Base-by-base conservation (phyloP, 768 basidiomycete genomes). In the Podaxis sp. region DNA sequence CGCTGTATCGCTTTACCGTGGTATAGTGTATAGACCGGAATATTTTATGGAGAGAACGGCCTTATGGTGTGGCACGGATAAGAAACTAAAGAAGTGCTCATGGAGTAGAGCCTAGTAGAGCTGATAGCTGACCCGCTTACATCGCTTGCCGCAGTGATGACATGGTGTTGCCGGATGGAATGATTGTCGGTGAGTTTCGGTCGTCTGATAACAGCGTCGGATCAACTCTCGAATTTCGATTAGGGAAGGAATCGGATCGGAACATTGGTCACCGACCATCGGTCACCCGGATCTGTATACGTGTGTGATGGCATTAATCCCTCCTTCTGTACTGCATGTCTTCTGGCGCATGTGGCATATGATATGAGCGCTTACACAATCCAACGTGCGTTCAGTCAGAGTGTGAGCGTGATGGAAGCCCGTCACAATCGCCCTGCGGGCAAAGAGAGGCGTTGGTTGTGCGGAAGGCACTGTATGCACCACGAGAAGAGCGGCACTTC, bases 21-120 rank as follows among this genome's bases (percentile, higher is more conserved):
- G 38, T 61, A 62, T 55, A 61, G 60, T 53, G 8, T 46, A 61
- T 61, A 62, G 60, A 62, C 10, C 26, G 41, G 30, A 37, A 15
- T 30, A 58, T 58, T 56, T 56, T 36, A 56, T 17, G 28, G 36
- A 26, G 20, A 11, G 22, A 24, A 28, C 12, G 4, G 13, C 20
- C 22, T 15, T 0, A 10, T 24, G 12, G 24, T 17, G 20, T 24
- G 11, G 26, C 10, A 49, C 15, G 15, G 40, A 41, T 49, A 24
- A 49, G 48, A 49, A n/a, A 7, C 20, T 1, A 11, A 48, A 24
- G 48, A 8, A 10, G 30, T 1, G 30, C 30, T 33, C 30, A 33
- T 33, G 10, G 30, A 33, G 30, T 33, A 33, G 8, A 33, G 8
- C 8, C 10, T 7, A 33, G 30, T 33, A 33, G 8, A 33, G 8